Evolutionary conservation across 345 rosid genomes (phyloP).

Genomic region (Corchorus capsularis): DNA sequence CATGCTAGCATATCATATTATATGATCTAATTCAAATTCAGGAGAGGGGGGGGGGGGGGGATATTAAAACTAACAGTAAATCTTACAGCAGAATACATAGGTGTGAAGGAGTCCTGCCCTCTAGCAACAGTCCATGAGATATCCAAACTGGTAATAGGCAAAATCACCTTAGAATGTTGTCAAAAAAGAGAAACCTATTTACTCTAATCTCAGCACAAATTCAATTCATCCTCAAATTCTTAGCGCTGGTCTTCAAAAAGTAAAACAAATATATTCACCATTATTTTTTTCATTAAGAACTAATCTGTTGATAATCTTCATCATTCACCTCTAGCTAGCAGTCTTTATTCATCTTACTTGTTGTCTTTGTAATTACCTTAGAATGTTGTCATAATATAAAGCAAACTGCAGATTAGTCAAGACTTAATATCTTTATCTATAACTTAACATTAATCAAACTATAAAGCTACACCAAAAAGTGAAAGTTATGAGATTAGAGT

Average conservation of each 20-base stretch:
- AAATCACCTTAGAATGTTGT: too few species aligned
- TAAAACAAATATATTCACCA: too few species aligned
- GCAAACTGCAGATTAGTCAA: not conserved
- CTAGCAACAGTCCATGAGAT: too few species aligned
- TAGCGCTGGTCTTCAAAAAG: too few species aligned
- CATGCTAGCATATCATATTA: conserved; percentile 28
- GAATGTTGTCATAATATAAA: not conserved
- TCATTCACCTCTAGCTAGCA: not conserved
- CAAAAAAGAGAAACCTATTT: too few species aligned
- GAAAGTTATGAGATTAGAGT: not conserved
- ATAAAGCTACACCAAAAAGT: not conserved
- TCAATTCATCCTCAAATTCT: too few species aligned
- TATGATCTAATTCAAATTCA: conserved; percentile 34
- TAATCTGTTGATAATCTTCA: not conserved
- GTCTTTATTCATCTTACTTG: not conserved
- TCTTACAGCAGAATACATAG: too few species aligned
- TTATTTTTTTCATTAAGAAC: not conserved
- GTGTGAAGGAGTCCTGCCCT: too few species aligned
- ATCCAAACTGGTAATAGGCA: too few species aligned
- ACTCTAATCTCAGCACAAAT: too few species aligned
- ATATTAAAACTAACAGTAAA: not conserved
- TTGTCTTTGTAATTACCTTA: not conserved
- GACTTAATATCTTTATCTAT: not conserved
- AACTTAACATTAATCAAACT: not conserved
- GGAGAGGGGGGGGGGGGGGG: not conserved